These are phyloP conservation scores for Saitozyma podzolica DNA, from an alignment of 768 basidiomycete genomes.

Conservation along the genomic window DNA sequence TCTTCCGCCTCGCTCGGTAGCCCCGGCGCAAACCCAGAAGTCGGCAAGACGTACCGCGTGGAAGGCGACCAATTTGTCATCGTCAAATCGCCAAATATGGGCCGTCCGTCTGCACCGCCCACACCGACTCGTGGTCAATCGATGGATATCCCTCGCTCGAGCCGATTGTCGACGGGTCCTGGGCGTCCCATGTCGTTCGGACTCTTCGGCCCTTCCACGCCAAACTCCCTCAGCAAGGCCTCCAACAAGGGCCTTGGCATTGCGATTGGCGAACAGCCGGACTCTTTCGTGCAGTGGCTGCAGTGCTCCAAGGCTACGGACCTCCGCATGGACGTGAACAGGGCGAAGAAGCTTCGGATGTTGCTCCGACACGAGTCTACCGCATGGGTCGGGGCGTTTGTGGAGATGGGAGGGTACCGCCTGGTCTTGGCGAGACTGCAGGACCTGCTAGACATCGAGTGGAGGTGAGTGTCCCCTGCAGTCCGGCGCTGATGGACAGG, in stretches of 20 bases:
- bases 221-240: slow-evolving; percentile 17
- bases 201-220: slow-evolving; percentile 25
- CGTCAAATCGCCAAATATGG: slow-evolving; percentile 32
- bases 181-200: slow-evolving; percentile 30
- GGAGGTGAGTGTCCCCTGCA: slow-evolving; percentile 66
- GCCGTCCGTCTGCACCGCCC: slow-evolving; percentile 9
- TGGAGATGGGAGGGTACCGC: slow-evolving; percentile 79
- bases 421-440: slow-evolving; percentile 79
- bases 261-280: slow-evolving; percentile 36
- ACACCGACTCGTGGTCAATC: slow-evolving; percentile 23
- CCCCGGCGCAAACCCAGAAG: slow-evolving; percentile 28
- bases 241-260: slow-evolving; percentile 33
- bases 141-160: slow-evolving; percentile 24
- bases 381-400: slow-evolving; percentile 83
- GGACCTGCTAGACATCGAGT: slow-evolving; percentile 91
- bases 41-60: slow-evolving; percentile 42
- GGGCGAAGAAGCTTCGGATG: slow-evolving; percentile 81
- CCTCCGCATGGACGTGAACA: slow-evolving; percentile 72
- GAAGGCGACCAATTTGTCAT: slow-evolving; percentile 40
- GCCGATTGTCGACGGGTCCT: slow-evolving; percentile 13
- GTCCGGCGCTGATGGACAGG: slow-evolving; percentile 53
- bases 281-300: slow-evolving; percentile 36
- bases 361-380: slow-evolving; percentile 90
- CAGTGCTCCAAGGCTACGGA: slow-evolving; percentile 33
- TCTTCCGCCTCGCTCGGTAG: slow-evolving; percentile 31